phyloP scores from a whole-genome alignment of 169 alveolate species.

The Plasmodium knowlesi region DNA sequence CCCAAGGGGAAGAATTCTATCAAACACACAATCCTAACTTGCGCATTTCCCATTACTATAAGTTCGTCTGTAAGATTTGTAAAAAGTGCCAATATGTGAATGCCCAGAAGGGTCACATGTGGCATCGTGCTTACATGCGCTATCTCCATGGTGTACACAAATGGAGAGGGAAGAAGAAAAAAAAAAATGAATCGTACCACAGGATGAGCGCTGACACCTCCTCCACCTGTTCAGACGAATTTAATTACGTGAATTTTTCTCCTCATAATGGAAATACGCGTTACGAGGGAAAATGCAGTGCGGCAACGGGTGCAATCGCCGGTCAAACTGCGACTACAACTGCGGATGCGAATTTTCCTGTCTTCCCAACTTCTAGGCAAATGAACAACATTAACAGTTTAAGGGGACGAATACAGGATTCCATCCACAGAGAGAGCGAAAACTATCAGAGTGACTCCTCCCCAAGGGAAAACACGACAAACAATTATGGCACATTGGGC shows the following conservation, averaged over 20 bases:
- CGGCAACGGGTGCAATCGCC: background rate
- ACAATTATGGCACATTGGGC: background rate
- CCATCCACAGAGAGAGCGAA: background rate
- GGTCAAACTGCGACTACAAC: background rate
- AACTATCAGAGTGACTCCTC: background rate
- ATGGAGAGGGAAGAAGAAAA: background rate
- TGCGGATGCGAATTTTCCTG: background rate
- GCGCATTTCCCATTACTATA: background rate
- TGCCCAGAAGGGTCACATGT: background rate
- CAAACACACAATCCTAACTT: slow-evolving; percentile 17
- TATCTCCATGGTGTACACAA: background rate
- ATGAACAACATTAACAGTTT: background rate
- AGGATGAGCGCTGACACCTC: background rate
- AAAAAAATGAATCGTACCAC: background rate
- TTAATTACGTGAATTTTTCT: background rate
- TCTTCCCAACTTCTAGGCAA: background rate
- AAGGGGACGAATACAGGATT: background rate
- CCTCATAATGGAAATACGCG: background rate
- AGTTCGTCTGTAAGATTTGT: slow-evolving; percentile 41
- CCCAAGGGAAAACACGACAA: background rate
- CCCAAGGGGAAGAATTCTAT: slow-evolving; percentile 12
- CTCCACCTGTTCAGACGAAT: slow-evolving; percentile 52
- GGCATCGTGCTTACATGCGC: background rate
- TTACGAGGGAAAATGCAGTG: background rate
- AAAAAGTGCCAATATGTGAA: slow-evolving; percentile 16